Conservation (phyloP, 345 rosid genomes). For the Passiflora organensis region DNA sequence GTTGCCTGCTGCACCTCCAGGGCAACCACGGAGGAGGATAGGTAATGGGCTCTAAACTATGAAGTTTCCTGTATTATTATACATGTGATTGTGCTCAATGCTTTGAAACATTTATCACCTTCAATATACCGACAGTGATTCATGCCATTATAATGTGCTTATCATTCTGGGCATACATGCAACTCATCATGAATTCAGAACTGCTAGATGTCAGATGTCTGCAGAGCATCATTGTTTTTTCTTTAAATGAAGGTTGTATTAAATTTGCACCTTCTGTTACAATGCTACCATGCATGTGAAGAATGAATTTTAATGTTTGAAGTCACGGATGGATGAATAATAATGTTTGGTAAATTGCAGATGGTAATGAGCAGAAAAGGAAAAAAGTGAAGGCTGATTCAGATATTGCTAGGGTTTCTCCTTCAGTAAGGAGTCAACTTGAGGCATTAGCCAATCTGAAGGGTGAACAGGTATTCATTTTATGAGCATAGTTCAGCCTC, state of each 20-base stretch:
- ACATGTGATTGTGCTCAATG: background rate
- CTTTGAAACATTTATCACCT: constrained; percentile 2
- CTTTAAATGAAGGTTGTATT: no score
- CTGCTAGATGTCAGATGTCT: no score
- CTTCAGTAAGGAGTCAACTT: constrained; percentile 62
- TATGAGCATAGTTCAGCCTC: constrained; percentile 5
- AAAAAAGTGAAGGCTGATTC: constrained; percentile 72
- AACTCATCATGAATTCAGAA: no score
- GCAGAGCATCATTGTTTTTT: no score
- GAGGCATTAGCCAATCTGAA: constrained; percentile 67
- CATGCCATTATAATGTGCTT: background rate
- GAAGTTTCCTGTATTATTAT: background rate
- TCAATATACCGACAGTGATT: background rate
- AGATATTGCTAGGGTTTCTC: constrained; percentile 56
- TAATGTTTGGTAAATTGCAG: constrained; percentile 52
- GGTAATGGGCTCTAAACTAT: constrained; percentile 40
- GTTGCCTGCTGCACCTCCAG: constrained; percentile 66
- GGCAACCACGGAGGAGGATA: constrained; percentile 69
- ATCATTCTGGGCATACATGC: no score
- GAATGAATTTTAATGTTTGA: background rate
- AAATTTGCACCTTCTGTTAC: no score
- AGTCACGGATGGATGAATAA: background rate
- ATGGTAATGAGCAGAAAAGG: constrained; percentile 71
- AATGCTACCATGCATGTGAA: no score
- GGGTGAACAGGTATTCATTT: constrained; percentile 72